Percentiles rank a stretch among this genome's conserved stretches.
Conservation (phyloP, 495 filamentous ascomycete genomes). For the Lasiosphaeria miniovina region DNA sequence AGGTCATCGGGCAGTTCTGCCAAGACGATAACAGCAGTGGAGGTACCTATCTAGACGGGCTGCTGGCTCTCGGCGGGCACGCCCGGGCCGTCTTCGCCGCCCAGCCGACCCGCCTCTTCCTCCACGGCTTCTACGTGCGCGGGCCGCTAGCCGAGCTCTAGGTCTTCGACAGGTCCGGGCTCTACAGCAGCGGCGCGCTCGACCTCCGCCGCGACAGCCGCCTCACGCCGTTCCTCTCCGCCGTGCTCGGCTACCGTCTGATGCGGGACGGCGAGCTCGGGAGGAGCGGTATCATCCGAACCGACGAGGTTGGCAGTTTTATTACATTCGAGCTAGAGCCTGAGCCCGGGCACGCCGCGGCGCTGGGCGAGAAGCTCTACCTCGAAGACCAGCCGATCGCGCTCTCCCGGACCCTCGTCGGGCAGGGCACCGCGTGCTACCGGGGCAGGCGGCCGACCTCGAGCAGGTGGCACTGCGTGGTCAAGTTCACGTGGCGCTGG, state of each 20-base stretch:
- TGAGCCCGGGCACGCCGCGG: conserved; percentile 2
- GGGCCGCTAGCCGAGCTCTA: conserved; percentile 35
- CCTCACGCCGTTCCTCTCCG: conserved; percentile 27
- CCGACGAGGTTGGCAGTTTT: conserved; percentile 21
- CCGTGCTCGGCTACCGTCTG: conserved; percentile 26
- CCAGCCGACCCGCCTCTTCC: conserved; percentile 30
- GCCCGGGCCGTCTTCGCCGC: conserved; percentile 24
- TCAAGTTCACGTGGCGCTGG: conserved; percentile 33
- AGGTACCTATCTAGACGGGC: conserved; percentile 27
- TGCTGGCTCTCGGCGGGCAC: conserved; percentile 26
- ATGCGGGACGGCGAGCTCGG: conserved; percentile 26
- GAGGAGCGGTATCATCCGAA: conserved; percentile 21
- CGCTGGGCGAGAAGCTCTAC: conserved; percentile 26
- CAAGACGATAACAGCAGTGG: conserved; percentile 7
- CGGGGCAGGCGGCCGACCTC: conserved; percentile 22
- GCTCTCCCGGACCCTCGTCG: conserved; percentile 22
- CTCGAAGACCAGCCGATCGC: conserved; percentile 26
- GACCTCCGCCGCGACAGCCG: conserved; percentile 40
- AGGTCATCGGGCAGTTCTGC: conserved; percentile 1
- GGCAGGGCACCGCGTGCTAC: conserved; percentile 27
- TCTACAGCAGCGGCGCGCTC: conserved; percentile 38
- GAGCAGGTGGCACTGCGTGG: conserved; percentile 19
- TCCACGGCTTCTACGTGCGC: conserved; percentile 40
- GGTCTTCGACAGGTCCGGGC: conserved; percentile 45
- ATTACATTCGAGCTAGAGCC: conserved; percentile 18